Conservation (phyloP, 805 yeast genomes). For the Wickerhamiella azyma region DNA sequence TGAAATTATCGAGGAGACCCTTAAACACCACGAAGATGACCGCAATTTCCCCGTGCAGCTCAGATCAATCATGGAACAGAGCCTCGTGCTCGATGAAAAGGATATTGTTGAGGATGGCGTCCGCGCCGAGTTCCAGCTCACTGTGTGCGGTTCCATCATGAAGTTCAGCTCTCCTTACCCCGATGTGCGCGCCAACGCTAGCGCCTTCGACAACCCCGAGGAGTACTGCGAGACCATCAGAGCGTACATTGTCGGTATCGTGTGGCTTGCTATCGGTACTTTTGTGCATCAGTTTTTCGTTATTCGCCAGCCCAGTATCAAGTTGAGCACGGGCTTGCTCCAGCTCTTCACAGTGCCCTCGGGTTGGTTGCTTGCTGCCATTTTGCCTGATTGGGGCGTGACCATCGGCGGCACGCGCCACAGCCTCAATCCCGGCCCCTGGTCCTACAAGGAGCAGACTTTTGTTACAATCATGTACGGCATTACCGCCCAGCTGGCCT, state of each 20-base stretch:
- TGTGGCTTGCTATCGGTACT: constrained; percentile 40
- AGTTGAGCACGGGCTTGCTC: constrained; percentile 37
- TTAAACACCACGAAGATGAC: constrained; percentile 2
- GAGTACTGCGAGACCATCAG: constrained; percentile 37
- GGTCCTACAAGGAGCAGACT: constrained; percentile 30
- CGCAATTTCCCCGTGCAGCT: constrained; percentile 1
- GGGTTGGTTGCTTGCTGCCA: constrained; percentile 33
- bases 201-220: constrained; percentile 34
- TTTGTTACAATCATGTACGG: constrained; percentile 29
- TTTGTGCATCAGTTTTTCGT: constrained; percentile 45
- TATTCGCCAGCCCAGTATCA: constrained; percentile 40
- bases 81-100: neutral
- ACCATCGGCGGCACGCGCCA: constrained; percentile 29
- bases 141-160: constrained; percentile 32
- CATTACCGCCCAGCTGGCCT: constrained; percentile 14
- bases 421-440: constrained; percentile 48
- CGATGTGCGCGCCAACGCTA: constrained; percentile 44
- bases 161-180: constrained; percentile 40
- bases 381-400: constrained; percentile 36
- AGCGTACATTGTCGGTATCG: constrained; percentile 35
- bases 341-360: constrained; percentile 49
- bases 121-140: constrained; percentile 14
- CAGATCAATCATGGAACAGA: neutral
- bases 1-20: neutral
- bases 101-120: constrained; percentile 1